Evolutionary conservation across 1,284 basidiomycete species (phyloP), one percentile per base, ranked within the genome.

Genomic region (Cystobasidium slooffiae): DNA sequence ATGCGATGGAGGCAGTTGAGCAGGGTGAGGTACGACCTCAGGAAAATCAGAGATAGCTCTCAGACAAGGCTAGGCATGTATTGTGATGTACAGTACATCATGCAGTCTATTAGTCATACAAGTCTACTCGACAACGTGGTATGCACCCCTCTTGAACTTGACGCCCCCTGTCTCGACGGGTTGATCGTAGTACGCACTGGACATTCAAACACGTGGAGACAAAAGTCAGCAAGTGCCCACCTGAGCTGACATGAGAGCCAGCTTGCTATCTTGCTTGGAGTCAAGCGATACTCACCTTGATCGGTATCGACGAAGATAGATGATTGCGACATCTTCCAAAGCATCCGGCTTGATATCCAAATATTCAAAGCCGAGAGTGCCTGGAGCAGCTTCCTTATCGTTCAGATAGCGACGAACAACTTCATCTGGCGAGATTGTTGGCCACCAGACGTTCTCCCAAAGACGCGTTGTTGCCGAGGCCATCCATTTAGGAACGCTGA

Each of bases 391-490:
- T 78, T 84, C 84, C 67, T 81, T 78, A 83, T 98, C 96, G 84
- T 95, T 87, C 77, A 98, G 88, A 84, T 88, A 97, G 77, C 93
- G 88, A 80, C 96, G 86, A 79, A 88, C 87, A 39, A 99, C 90
- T 84, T 98, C 95, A 83, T 99, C 96, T 0, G 93, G 91, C 81
- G 88, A 89, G 75, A 97, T 85, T 74, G 91, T 88, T 18, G 94
- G 95, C 95, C 95, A 99, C 95, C 94, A 99, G 16, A 86, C 86
- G 4, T 84, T 81, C 83, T 97, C 92, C 55, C 89, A 87, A 41
- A 87, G 82, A 78, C 85, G 88, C 6, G 94, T 87, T 44, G 93
- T 83, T 7, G 86, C 80, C 63, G 87, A 84, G 59, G 94, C 91
- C 68, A 92, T 79, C 18, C 85, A 81, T 83, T 93, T 93, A 61